Conservation (phyloP, 2,329 filamentous ascomycete species). For the Byssoonygena ceratinophila region DNA sequence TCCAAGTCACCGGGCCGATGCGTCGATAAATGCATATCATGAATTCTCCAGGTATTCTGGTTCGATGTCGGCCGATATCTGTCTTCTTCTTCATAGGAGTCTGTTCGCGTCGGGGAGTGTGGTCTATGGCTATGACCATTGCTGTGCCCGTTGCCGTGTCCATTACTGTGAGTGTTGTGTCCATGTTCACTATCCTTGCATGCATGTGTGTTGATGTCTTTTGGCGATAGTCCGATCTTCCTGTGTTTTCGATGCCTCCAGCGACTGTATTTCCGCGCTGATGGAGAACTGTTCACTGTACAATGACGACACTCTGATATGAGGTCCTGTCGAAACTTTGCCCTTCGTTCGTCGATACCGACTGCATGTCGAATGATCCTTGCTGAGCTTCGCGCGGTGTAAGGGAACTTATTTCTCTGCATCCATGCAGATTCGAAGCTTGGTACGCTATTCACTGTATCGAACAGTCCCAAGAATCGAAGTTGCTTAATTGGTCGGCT, state of each 20-base stretch:
- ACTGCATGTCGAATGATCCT: slow-evolving; percentile 42
- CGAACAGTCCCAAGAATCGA: slow-evolving; percentile 47
- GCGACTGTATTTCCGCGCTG: slow-evolving; percentile 1
- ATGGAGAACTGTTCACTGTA: background rate
- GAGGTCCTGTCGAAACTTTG: slow-evolving; percentile 46
- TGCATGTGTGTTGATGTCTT: background rate
- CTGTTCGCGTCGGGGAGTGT: background rate
- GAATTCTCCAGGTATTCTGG: background rate
- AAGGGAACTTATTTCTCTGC: slow-evolving; percentile 17
- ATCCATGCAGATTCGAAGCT: slow-evolving; percentile 29
- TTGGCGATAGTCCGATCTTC: background rate
- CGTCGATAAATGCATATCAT: background rate
- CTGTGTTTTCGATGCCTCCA: background rate
- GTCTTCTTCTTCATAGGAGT: slow-evolving; percentile 6
- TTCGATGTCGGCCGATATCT: slow-evolving; percentile 8
- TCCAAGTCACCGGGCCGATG: slow-evolving; percentile 1
- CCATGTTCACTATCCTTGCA: background rate
- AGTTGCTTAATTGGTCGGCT: slow-evolving; percentile 39
- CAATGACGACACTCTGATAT: slow-evolving; percentile 22
- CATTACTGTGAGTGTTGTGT: background rate
- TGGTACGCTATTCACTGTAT: slow-evolving; percentile 44
- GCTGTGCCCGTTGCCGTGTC: background rate
- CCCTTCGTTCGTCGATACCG: slow-evolving; percentile 44
- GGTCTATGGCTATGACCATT: background rate
- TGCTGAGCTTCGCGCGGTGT: slow-evolving; percentile 27